These are phyloP conservation scores for Hyphodiscus hymeniophilus DNA, from an alignment of 495 filamentous ascomycete genomes.

Conservation along the genomic window DNA sequence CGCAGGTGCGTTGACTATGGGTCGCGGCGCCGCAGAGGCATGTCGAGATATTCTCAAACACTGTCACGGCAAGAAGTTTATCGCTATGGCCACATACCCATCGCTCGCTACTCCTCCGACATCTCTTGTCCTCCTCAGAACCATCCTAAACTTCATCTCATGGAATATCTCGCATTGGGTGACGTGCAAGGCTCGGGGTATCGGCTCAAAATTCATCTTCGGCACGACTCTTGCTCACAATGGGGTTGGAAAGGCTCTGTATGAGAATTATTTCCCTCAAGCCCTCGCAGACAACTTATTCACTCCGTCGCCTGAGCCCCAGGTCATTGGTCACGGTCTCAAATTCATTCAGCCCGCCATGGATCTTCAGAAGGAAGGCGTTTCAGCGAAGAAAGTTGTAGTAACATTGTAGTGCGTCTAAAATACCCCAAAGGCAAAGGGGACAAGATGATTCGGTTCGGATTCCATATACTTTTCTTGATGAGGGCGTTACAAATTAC, in stretches of 20 bases:
- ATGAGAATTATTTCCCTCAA: constrained; percentile 2
- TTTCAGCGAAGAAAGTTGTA: constrained; percentile 40
- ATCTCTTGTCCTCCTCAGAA: too few relatives aligned
- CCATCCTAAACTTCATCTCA: too few relatives aligned
- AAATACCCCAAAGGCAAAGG: too few relatives aligned
- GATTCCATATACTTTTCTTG: too few relatives aligned
- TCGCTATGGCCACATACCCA: background rate
- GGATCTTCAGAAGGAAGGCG: constrained; percentile 30
- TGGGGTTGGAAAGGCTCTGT: constrained; percentile 6
- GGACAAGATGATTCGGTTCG: too few relatives aligned
- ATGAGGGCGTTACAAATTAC: too few relatives aligned
- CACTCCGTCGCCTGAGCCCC: constrained; percentile 6
- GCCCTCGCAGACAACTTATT: constrained; percentile 6
- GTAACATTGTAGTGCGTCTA: too few relatives aligned
- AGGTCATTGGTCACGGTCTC: constrained; percentile 24
- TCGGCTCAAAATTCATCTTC: constrained; percentile 4
- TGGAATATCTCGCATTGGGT: too few relatives aligned
- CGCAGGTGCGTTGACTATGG: constrained; percentile 10
- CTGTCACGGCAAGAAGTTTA: background rate
- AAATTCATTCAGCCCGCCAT: constrained; percentile 35
- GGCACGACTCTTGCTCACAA: background rate
- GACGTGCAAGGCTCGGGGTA: too few relatives aligned
- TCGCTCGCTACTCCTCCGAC: too few relatives aligned
- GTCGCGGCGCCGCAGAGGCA: background rate
- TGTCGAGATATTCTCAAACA: background rate